Evolutionary conservation across 345 rosid species (phyloP).

Genomic region (Tarenaya hassleriana): DNA sequence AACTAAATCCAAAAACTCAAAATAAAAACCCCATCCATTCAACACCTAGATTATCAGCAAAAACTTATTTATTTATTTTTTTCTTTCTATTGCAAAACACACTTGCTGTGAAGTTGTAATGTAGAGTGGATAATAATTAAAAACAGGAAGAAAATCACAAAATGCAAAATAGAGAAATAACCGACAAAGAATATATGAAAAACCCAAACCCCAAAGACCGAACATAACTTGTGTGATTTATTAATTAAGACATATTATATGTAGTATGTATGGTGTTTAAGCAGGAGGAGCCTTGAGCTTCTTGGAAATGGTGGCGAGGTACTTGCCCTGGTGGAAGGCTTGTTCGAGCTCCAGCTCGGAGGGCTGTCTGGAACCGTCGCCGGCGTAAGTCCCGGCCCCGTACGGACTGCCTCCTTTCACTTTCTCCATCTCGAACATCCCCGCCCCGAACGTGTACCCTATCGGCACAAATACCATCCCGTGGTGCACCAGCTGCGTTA

Average conservation of each 20-base stretch:
- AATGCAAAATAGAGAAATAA: conserved; percentile 14
- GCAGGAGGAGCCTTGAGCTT: conserved; percentile 68
- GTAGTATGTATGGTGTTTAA: no score
- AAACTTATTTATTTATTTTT: no score
- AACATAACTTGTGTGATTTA: no score
- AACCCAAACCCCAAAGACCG: conserved; percentile 16
- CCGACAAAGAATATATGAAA: conserved; percentile 12
- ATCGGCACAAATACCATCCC: conserved; percentile 91
- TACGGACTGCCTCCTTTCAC: conserved; percentile 97
- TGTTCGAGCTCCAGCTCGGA: conserved; percentile 71
- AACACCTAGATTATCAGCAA: no score
- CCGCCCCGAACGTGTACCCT: conserved; percentile 94
- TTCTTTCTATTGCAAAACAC: no score
- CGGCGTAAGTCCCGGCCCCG: conserved; percentile 90
- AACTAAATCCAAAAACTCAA: no score
- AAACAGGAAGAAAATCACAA: conserved; percentile 21
- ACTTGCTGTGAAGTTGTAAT: conserved; percentile 20
- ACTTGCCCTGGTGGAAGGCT: conserved; percentile 97
- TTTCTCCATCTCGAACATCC: conserved; percentile 91
- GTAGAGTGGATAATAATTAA: conserved; percentile 17
- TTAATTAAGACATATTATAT: no score
- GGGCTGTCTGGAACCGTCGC: conserved; percentile 88
- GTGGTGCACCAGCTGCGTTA: conserved; percentile 94
- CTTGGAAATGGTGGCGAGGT: conserved; percentile 76
- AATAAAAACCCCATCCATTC: no score